Conservation (phyloP, 129 eudicot genomes). For the Arctium minus region DNA sequence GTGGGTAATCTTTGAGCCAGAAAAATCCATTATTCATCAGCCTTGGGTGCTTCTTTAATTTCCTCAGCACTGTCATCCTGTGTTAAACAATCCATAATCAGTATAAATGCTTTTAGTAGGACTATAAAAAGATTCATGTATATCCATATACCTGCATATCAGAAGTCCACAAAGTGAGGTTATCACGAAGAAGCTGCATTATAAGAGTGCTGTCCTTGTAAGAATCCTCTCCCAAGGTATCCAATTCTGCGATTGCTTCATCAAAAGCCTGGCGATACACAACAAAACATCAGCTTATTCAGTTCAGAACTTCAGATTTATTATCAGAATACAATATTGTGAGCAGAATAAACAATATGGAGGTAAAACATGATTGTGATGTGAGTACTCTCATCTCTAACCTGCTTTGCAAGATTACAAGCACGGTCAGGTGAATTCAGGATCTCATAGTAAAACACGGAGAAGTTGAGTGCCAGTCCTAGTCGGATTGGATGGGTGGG, state of each 20-base stretch:
- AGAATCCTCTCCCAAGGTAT: constrained; percentile 33
- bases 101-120: neutral
- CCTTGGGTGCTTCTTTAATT: constrained; percentile 71
- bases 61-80: constrained; percentile 78
- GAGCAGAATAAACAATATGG: neutral
- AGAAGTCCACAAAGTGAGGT: constrained; percentile 35
- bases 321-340: neutral
- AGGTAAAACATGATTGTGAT: neutral
- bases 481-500: constrained; percentile 84
- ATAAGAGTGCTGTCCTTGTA: constrained; percentile 40
- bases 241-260: constrained; percentile 45
- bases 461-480: constrained; percentile 82
- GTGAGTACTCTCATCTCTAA: constrained; percentile 8
- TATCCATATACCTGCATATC: constrained; percentile 30
- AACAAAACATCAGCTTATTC: neutral
- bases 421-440: constrained; percentile 84
- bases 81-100: constrained; percentile 5
- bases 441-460: constrained; percentile 84
- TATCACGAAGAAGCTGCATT: constrained; percentile 41
- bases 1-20: neutral
- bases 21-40: constrained; percentile 37
- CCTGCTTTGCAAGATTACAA: constrained; percentile 88
- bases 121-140: neutral
- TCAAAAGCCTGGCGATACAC: constrained; percentile 25
- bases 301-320: neutral